phyloP scores from a whole-genome alignment of 2,329 filamentous ascomycete genomes.

The Monilinia vaccinii-corymbosi region DNA sequence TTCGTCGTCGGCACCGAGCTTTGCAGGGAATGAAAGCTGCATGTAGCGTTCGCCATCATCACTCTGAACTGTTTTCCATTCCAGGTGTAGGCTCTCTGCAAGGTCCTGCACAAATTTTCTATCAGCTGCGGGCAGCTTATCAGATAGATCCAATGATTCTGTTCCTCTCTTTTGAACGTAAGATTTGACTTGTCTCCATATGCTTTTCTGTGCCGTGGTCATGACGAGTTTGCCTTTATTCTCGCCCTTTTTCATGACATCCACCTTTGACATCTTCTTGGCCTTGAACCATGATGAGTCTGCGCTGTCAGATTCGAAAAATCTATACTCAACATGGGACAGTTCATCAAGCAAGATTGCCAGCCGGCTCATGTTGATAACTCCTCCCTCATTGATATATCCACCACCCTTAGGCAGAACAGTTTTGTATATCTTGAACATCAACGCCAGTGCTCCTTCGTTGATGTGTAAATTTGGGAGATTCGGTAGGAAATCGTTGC shows the following conservation, averaged over 20 bases:
- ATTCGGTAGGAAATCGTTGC: constrained; percentile 98
- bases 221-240: constrained; percentile 64
- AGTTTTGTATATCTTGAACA: constrained; percentile 95
- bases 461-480: constrained; percentile 96
- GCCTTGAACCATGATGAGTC: constrained; percentile 89
- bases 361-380: constrained; percentile 79
- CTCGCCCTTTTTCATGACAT: constrained; percentile 52
- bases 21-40: constrained; percentile 47
- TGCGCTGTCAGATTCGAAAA: constrained; percentile 83
- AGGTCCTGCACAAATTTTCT: constrained; percentile 89
- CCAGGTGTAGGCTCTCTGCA: constrained; percentile 57
- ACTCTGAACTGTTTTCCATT: constrained; percentile 55
- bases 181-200: constrained; percentile 76
- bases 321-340: constrained; percentile 79
- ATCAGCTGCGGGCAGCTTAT: constrained; percentile 67
- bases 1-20: constrained; percentile 41
- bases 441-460: constrained; percentile 89
- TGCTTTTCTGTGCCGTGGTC: constrained; percentile 67
- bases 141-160: constrained; percentile 64
- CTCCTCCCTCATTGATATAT: constrained; percentile 92
- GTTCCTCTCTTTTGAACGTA: constrained; percentile 64
- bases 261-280: constrained; percentile 65
- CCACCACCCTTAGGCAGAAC: constrained; percentile 80
- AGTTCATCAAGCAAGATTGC: constrained; percentile 72
- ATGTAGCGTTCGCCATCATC: constrained; percentile 58